A percentile compares a stretch with the other conserved stretches of the same genome.
Conservation (phyloP, 2,329 filamentous ascomycete genomes). For the Lachnellula subtilissima region DNA sequence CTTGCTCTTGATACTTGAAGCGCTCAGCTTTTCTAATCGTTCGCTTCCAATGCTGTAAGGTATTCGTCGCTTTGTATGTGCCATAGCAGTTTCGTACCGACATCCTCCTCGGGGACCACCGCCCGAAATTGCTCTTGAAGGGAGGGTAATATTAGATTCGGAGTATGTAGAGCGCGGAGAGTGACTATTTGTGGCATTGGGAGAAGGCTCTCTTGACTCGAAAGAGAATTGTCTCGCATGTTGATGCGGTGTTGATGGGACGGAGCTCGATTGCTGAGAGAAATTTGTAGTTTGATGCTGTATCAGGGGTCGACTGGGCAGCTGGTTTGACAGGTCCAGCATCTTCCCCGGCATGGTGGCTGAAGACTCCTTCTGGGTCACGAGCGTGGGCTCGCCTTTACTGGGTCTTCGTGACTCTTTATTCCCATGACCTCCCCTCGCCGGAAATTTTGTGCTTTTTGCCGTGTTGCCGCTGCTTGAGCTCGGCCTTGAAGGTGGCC, state of each 20-base stretch:
- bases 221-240: constrained; percentile 78
- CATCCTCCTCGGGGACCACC: constrained; percentile 59
- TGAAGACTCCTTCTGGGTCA: constrained; percentile 51
- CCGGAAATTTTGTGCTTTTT: constrained; percentile 45
- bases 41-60: constrained; percentile 87
- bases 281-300: constrained; percentile 44
- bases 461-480: constrained; percentile 41
- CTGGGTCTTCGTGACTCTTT: constrained; percentile 51
- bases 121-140: constrained; percentile 58
- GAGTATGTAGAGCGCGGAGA: constrained; percentile 89
- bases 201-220: constrained; percentile 75
- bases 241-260: constrained; percentile 90
- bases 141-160: constrained; percentile 72
- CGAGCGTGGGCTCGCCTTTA: constrained; percentile 57
- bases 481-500: constrained; percentile 40
- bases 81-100: constrained; percentile 82
- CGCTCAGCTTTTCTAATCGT: constrained; percentile 64
- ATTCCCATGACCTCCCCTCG: constrained; percentile 50
- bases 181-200: constrained; percentile 68
- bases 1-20: constrained; percentile 66
- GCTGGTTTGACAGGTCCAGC: constrained; percentile 27
- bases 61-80: constrained; percentile 78
- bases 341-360: constrained; percentile 31
- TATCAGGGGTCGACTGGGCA: constrained; percentile 28
- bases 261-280: constrained; percentile 75